phyloP scores from a whole-genome alignment of 495 filamentous ascomycete genomes.

The Podospora tetraspora region DNA sequence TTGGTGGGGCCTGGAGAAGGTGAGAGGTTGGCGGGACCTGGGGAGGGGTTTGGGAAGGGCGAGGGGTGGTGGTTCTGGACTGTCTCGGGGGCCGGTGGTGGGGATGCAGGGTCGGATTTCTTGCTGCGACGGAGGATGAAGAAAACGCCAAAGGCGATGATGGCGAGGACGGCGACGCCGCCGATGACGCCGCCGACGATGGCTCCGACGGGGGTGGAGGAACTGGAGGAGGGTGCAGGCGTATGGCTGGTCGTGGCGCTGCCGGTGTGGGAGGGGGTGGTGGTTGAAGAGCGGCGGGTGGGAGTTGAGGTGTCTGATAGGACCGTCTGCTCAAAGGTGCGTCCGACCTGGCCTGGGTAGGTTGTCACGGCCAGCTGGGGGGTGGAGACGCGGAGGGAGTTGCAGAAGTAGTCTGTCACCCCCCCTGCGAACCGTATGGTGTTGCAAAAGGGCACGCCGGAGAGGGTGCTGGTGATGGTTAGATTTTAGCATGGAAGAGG shows the following conservation, averaged over 20 bases:
- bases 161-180: slow-evolving; percentile 39
- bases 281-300: slow-evolving; percentile 2
- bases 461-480: slow-evolving; percentile 23
- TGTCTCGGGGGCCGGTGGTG: slow-evolving; percentile 6
- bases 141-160: slow-evolving; percentile 36
- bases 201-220: slow-evolving; percentile 34
- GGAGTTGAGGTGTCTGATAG: slow-evolving; percentile 12
- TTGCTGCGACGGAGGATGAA: slow-evolving; percentile 35
- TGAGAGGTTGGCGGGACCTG: background rate
- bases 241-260: background rate
- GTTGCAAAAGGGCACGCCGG: slow-evolving; percentile 29
- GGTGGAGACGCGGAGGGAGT: slow-evolving; percentile 21
- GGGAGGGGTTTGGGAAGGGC: background rate
- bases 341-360: slow-evolving; percentile 29
- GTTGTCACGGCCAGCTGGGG: slow-evolving; percentile 34
- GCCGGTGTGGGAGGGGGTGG: background rate
- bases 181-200: slow-evolving; percentile 49
- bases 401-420: slow-evolving; percentile 39
- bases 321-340: slow-evolving; percentile 25
- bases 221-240: slow-evolving; percentile 6
- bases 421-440: slow-evolving; percentile 34
- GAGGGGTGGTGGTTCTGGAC: slow-evolving; percentile 1
- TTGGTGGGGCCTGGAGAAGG: background rate
- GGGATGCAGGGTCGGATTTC: slow-evolving; percentile 13
- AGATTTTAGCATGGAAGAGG: background rate